Evolutionary conservation across 1,284 basidiomycete species (phyloP).

Genomic region (Flammula alnicola): DNA sequence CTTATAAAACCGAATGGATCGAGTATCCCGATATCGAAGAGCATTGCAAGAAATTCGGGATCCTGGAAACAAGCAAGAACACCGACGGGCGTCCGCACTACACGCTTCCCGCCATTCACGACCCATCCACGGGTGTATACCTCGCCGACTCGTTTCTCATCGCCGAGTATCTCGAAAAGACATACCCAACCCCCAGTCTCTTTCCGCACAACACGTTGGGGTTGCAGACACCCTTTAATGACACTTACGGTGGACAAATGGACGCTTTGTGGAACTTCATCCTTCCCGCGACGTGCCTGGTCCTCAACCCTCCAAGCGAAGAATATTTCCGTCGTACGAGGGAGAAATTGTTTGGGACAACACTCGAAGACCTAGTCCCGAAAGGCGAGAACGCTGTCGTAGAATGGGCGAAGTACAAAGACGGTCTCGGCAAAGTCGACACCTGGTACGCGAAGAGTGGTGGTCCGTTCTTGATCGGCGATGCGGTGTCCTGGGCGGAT

Average conservation of each 20-base stretch:
- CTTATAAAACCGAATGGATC: constrained; percentile 33
- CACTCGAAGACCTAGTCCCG: constrained; percentile 39
- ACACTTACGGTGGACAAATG: background rate
- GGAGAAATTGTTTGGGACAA: constrained; percentile 37
- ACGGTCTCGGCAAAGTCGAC: constrained; percentile 30
- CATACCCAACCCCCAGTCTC: constrained; percentile 34
- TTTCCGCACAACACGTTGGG: constrained; percentile 36
- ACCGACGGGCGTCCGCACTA: constrained; percentile 14
- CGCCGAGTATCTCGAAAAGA: constrained; percentile 46
- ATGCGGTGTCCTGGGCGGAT: constrained; percentile 39
- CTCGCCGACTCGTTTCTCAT: constrained; percentile 23
- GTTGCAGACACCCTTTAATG: constrained; percentile 32
- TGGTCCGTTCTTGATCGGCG: constrained; percentile 33
- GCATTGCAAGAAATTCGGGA: constrained; percentile 32
- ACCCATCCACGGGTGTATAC: constrained; percentile 10
- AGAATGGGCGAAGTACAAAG: constrained; percentile 37
- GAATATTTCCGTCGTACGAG: constrained; percentile 44
- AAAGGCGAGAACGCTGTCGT: constrained; percentile 30
- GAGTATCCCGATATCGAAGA: constrained; percentile 36
- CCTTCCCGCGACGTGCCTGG: background rate
- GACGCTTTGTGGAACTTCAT: background rate
- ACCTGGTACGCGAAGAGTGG: constrained; percentile 34
- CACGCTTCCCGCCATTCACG: constrained; percentile 22
- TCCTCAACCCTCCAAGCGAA: constrained; percentile 25
- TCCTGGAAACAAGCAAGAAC: constrained; percentile 22